A percentile compares a stretch with the other conserved stretches of the same genome.
Conservation (phyloP, 371 early-diverging fungal species). For the Batrachochytrium dendrobatidis region DNA sequence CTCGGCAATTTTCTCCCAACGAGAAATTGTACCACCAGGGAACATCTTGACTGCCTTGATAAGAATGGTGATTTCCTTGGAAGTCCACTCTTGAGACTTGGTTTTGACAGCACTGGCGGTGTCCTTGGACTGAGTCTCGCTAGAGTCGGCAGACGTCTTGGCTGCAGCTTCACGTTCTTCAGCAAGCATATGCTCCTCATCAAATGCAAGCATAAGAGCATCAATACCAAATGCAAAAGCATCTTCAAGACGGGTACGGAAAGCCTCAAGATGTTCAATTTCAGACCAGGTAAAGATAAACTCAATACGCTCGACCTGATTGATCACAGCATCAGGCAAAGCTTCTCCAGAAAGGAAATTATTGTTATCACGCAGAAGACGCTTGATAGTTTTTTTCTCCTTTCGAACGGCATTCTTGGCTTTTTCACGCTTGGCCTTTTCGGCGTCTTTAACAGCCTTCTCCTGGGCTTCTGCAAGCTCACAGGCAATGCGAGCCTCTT, state of each 20-base stretch:
- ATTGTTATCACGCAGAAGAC: slow-evolving; percentile 67
- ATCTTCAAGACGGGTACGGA: slow-evolving; percentile 26
- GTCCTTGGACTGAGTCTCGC: slow-evolving; percentile 2
- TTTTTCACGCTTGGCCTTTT: slow-evolving; percentile 38
- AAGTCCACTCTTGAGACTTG: slow-evolving; percentile 34
- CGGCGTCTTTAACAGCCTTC: slow-evolving; percentile 23
- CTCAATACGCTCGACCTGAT: slow-evolving; percentile 26
- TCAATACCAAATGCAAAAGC: slow-evolving; percentile 15
- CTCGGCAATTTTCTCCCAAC: slow-evolving; percentile 45
- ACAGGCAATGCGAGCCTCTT: slow-evolving; percentile 23
- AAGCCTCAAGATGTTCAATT: slow-evolving; percentile 27
- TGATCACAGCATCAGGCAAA: slow-evolving; percentile 14
- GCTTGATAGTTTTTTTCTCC: slow-evolving; percentile 85
- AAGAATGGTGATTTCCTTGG: slow-evolving; percentile 36
- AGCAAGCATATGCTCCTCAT: slow-evolving; percentile 14
- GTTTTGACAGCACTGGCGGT: slow-evolving; percentile 17
- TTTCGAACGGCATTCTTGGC: slow-evolving; percentile 76
- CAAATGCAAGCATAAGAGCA: slow-evolving; percentile 21
- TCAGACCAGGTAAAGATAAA: slow-evolving; percentile 23
- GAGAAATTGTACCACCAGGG: slow-evolving; percentile 38
- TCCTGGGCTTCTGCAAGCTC: slow-evolving; percentile 33
- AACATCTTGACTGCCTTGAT: slow-evolving; percentile 41
- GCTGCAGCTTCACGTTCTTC: slow-evolving; percentile 14
- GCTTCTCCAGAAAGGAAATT: slow-evolving; percentile 53
- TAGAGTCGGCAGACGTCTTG: not conserved